Evolutionary conservation across 306 rosid species (phyloP).

Genomic region (Albizia julibrissin): DNA sequence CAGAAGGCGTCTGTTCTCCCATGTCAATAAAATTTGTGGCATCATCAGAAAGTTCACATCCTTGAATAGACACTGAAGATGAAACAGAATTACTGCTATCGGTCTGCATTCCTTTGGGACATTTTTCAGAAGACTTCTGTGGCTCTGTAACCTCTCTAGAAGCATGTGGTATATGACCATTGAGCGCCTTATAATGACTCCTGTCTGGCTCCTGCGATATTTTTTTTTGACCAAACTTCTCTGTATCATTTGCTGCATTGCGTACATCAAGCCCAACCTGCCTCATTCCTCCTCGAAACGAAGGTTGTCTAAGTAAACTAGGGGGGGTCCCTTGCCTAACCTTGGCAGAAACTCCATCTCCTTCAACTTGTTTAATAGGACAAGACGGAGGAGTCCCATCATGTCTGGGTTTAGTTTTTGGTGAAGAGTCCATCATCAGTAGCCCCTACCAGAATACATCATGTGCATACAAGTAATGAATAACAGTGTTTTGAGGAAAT

Average conservation of each 20-base stretch:
- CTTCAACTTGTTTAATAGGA: conserved; percentile 61
- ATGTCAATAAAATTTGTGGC: conserved; percentile 66
- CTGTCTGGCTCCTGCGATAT: conserved; percentile 49
- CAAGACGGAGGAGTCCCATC: conserved; percentile 63
- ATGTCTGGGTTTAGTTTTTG: conserved; percentile 66
- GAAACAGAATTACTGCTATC: conserved; percentile 74
- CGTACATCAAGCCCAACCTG: conserved; percentile 64
- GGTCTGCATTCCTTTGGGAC: conserved; percentile 69
- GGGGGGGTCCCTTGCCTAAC: conserved; percentile 87
- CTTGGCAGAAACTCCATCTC: conserved; percentile 72
- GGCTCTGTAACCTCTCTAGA: conserved; percentile 54
- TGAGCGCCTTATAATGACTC: conserved; percentile 47
- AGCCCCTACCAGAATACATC: conserved; percentile 51
- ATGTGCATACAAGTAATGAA: conserved; percentile 8
- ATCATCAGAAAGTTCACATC: conserved; percentile 77
- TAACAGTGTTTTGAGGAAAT: conserved; percentile 10
- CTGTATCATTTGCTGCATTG: conserved; percentile 42
- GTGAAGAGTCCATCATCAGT: conserved; percentile 51
- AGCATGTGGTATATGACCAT: conserved; percentile 43
- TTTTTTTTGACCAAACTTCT: conserved; percentile 52
- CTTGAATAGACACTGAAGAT: conserved; percentile 85
- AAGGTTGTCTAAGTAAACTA: conserved; percentile 53
- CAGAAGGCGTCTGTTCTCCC: conserved; percentile 52
- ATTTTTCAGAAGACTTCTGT: conserved; percentile 49
- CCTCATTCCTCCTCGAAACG: conserved; percentile 66